Conservation (phyloP, 139 green algal genomes). For the Micromonas commoda region DNA sequence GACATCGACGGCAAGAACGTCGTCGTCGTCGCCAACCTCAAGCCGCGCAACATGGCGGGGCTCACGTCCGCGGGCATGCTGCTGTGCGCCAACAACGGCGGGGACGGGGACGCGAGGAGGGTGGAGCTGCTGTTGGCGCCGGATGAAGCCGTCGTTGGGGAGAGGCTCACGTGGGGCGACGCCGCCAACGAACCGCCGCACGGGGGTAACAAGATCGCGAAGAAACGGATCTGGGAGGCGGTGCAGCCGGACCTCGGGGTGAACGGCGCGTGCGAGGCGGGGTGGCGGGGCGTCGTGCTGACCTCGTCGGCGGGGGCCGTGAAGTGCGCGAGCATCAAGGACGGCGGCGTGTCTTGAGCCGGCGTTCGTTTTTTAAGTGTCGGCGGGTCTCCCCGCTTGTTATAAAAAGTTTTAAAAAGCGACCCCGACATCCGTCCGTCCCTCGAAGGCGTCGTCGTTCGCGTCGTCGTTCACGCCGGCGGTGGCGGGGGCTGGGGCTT, state of each 20-base stretch:
- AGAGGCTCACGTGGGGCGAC: conserved; percentile 59
- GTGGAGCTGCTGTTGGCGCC: conserved; percentile 69
- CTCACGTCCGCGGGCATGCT: conserved; percentile 77
- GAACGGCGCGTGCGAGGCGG: conserved; percentile 32
- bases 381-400: neutral
- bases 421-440: no score
- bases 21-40: conserved; percentile 74
- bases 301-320: neutral
- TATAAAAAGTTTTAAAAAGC: no score
- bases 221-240: conserved; percentile 53
- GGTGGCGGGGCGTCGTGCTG: neutral
- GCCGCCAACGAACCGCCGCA: conserved; percentile 23
- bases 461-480: neutral
- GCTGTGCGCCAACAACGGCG: conserved; percentile 59
- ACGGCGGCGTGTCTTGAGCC: neutral
- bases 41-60: conserved; percentile 58
- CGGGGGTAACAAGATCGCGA: conserved; percentile 41
- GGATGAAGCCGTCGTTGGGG: conserved; percentile 51
- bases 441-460: neutral
- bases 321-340: neutral
- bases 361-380: neutral
- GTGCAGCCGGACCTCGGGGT: conserved; percentile 42
- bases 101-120: conserved; percentile 45
- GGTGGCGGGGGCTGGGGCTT: no score
- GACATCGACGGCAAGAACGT: conserved; percentile 67